These are phyloP conservation scores for Capronia coronata DNA, from an alignment of 2,329 filamentous ascomycete species.

Conservation along the genomic window DNA sequence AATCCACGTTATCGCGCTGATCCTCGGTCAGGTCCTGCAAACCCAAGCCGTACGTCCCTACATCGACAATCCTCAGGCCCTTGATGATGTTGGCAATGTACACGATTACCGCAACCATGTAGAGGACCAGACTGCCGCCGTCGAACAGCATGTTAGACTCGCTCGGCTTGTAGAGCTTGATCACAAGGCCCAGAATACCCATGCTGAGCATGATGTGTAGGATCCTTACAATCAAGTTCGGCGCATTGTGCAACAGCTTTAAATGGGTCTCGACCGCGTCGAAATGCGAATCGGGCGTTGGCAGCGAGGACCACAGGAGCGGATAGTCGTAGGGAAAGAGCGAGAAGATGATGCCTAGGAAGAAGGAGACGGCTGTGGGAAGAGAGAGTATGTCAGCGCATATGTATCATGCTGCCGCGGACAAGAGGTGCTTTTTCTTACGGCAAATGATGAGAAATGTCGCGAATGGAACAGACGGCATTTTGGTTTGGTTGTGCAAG, in stretches of 20 bases:
- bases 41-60: conserved; percentile 55
- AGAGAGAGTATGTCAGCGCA: neutral
- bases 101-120: conserved; percentile 80
- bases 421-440: conserved; percentile 18
- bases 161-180: conserved; percentile 88
- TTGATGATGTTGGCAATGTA: conserved; percentile 97
- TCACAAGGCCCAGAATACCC: conserved; percentile 80
- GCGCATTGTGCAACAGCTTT: conserved; percentile 81
- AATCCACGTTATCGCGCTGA: conserved; percentile 34
- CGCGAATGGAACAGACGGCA: conserved; percentile 57
- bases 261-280: conserved; percentile 84
- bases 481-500: conserved; percentile 10
- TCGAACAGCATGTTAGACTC: conserved; percentile 96
- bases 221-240: conserved; percentile 84
- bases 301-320: conserved; percentile 41
- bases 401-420: conserved; percentile 9
- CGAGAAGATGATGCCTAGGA: conserved; percentile 95
- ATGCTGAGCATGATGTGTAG: conserved; percentile 88
- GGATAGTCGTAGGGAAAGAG: conserved; percentile 77
- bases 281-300: conserved; percentile 57
- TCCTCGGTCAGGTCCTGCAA: conserved; percentile 26
- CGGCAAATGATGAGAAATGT: conserved; percentile 71
- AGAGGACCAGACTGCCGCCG: conserved; percentile 63
- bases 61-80: conserved; percentile 75
- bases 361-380: conserved; percentile 81